phyloP scores from a whole-genome alignment of 148 eudicot genomes.

The Hydrangea macrophylla region DNA sequence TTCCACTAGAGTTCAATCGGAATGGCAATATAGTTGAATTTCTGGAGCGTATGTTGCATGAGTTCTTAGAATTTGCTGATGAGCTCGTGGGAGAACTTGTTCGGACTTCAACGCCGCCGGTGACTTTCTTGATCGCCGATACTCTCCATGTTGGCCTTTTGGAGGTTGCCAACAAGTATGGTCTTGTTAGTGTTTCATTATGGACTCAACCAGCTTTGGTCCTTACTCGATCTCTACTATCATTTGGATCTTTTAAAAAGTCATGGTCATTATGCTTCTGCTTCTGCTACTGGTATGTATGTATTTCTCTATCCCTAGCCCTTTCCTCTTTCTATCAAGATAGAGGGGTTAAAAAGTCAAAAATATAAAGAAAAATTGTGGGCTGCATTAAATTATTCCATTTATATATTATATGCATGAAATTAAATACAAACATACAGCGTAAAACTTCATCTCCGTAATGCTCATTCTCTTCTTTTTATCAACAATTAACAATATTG shows the following conservation, averaged over 20 bases:
- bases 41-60: neutral
- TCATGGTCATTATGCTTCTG: neutral
- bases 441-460: no score
- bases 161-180: neutral
- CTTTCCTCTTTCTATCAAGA: no score
- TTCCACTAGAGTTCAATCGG: neutral
- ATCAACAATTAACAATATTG: no score
- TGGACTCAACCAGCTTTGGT: neutral
- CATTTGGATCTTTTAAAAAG: neutral
- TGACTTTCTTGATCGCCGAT: neutral
- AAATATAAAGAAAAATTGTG: no score
- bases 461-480: no score
- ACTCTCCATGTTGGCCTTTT: neutral
- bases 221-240: neutral
- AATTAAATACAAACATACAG: no score
- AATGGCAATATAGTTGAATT: neutral
- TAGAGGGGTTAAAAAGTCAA: no score
- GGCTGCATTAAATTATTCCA: no score
- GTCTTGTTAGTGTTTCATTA: neutral
- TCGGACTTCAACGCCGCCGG: neutral
- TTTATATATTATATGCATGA: no score
- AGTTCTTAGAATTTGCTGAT: neutral
- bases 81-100: neutral
- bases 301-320: neutral
- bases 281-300: neutral